These are phyloP conservation scores for Syzygium malaccense DNA, from an alignment of 441 rosid genomes.

Conservation along the genomic window DNA sequence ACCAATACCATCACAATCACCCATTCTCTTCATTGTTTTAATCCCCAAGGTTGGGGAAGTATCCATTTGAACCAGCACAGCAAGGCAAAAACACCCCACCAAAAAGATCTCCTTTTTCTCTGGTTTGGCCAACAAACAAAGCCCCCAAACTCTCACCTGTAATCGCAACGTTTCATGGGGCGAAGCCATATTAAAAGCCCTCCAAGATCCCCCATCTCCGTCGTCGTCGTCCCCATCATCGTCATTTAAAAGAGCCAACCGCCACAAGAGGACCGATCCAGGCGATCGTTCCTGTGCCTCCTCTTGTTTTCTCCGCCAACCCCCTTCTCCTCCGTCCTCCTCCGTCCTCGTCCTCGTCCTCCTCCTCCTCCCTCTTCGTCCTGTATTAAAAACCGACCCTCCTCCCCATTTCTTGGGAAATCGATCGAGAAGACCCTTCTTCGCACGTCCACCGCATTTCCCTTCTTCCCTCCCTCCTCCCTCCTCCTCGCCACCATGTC, in stretches of 20 bases:
- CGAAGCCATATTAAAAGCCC: background rate
- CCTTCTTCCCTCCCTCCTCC: background rate
- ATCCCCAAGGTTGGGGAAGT: background rate
- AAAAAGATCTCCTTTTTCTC: background rate
- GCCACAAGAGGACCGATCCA: background rate
- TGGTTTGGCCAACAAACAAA: background rate
- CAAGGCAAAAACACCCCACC: background rate
- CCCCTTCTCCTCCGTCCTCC: background rate
- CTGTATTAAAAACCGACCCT: background rate
- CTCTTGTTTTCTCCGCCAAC: constrained; percentile 5
- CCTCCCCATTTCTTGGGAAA: background rate
- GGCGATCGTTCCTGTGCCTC: background rate
- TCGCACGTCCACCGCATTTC: background rate
- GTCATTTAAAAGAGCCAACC: background rate
- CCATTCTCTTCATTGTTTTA: background rate
- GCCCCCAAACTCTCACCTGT: background rate
- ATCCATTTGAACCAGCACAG: background rate
- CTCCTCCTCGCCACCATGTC: background rate
- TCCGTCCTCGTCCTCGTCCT: no score
- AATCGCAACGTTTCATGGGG: background rate
- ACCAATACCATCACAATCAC: background rate
- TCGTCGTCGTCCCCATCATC: background rate
- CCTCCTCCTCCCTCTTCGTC: constrained; percentile 19
- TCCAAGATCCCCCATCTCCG: background rate
- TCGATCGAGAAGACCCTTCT: background rate